These are phyloP conservation scores for Candida sp. DNA, from an alignment of 1,139 yeast species.

Conservation along the genomic window DNA sequence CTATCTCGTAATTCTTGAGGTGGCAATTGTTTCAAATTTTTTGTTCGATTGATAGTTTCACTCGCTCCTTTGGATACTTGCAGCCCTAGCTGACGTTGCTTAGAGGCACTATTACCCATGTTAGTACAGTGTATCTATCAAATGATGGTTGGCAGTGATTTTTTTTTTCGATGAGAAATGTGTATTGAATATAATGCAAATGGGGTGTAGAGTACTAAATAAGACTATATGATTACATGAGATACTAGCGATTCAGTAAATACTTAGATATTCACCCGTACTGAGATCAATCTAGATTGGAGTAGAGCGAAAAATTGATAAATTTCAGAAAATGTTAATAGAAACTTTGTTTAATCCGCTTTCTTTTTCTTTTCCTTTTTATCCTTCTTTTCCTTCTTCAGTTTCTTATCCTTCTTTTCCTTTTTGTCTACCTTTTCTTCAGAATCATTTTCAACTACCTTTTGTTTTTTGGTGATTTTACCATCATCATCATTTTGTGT, in stretches of 20 bases:
- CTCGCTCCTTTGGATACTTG: conserved; percentile 9
- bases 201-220: neutral
- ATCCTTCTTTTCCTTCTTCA: conserved; percentile 21
- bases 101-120: conserved; percentile 20
- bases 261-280: no score
- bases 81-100: conserved; percentile 16
- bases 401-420: conserved; percentile 22
- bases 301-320: no score
- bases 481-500: conserved; percentile 15
- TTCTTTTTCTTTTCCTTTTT: conserved; percentile 23
- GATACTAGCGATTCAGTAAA: no score
- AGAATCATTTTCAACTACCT: conserved; percentile 13
- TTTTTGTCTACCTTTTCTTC: conserved; percentile 18
- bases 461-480: conserved; percentile 22
- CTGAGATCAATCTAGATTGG: no score
- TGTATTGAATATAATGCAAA: neutral
- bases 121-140: neutral
- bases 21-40: conserved; percentile 12
- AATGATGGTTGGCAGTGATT: neutral
- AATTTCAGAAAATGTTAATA: no score
- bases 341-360: no score
- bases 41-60: conserved; percentile 10
- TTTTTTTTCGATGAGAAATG: neutral
- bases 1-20: conserved; percentile 9
- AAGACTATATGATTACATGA: neutral